Evolutionary conservation across 495 filamentous ascomycete genomes (phyloP).

Genomic region (Podospora anserina): DNA sequence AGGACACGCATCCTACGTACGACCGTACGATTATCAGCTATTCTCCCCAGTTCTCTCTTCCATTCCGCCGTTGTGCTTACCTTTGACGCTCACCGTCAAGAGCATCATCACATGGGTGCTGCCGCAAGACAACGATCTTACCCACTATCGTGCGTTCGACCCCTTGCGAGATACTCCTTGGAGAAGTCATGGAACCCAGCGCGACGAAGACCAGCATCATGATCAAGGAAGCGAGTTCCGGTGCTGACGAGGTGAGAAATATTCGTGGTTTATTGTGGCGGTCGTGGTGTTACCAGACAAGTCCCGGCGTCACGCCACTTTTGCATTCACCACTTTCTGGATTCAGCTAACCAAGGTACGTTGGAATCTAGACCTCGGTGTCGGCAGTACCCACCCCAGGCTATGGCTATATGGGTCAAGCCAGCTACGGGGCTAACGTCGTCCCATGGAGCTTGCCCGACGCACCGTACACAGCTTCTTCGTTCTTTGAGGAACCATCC

Average conservation of each 20-base stretch:
- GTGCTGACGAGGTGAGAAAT: conserved; percentile 2
- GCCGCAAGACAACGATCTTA: neutral
- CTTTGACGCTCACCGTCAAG: neutral
- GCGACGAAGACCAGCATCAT: conserved; percentile 5
- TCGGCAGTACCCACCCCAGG: neutral
- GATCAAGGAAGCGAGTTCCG: conserved; percentile 2
- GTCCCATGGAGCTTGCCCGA: conserved; percentile 15
- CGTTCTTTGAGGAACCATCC: conserved; percentile 11
- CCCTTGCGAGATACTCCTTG: neutral
- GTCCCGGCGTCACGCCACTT: conserved; percentile 4
- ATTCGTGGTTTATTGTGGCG: neutral
- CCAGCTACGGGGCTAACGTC: neutral
- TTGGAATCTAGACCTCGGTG: conserved; percentile 1
- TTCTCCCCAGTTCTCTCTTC: neutral
- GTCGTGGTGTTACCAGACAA: neutral
- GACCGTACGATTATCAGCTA: neutral
- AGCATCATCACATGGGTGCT: conserved; percentile 8
- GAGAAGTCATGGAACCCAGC: conserved; percentile 7
- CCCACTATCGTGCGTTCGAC: conserved; percentile 10
- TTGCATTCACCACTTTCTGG: neutral
- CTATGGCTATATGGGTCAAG: conserved; percentile 5
- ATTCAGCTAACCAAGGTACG: neutral
- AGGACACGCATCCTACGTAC: neutral
- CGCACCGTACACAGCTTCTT: conserved; percentile 5
- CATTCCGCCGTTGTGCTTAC: neutral